Evolutionary conservation across 202 grass and related monocot genomes (phyloP).

Genomic region (Hordeum pubiflorum): DNA sequence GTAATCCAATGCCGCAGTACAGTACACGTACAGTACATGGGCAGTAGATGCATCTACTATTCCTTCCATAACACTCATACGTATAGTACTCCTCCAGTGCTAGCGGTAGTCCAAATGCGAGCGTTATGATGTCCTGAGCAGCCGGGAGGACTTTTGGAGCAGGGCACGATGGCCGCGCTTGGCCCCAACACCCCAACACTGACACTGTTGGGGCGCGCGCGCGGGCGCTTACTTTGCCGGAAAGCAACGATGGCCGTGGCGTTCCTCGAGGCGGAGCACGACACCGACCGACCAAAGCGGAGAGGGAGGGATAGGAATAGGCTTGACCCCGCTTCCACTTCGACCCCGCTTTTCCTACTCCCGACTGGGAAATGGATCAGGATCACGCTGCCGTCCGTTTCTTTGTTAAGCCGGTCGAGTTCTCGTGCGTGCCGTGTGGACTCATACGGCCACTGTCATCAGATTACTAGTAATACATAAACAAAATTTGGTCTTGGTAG

Average conservation of each 20-base stretch:
- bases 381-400: background rate
- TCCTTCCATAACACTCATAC: no score
- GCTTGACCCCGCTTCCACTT: constrained; percentile 19
- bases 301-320: background rate
- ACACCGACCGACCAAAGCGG: background rate
- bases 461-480: background rate
- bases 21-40: background rate
- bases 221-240: constrained; percentile 28
- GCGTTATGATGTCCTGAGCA: constrained; percentile 18
- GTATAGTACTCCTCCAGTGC: background rate
- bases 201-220: constrained; percentile 24
- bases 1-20: background rate
- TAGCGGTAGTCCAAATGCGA: background rate
- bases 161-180: constrained; percentile 10
- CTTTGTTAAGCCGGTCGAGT: background rate
- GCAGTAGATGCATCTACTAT: background rate
- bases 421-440: background rate
- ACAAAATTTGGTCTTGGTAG: background rate
- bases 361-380: background rate
- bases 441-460: background rate
- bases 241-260: constrained; percentile 44
- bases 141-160: background rate
- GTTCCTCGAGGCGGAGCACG: constrained; percentile 15
- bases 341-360: background rate
- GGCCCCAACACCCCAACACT: background rate